Conservation (phyloP, 148 eudicot genomes). For the Camellia sinensis region DNA sequence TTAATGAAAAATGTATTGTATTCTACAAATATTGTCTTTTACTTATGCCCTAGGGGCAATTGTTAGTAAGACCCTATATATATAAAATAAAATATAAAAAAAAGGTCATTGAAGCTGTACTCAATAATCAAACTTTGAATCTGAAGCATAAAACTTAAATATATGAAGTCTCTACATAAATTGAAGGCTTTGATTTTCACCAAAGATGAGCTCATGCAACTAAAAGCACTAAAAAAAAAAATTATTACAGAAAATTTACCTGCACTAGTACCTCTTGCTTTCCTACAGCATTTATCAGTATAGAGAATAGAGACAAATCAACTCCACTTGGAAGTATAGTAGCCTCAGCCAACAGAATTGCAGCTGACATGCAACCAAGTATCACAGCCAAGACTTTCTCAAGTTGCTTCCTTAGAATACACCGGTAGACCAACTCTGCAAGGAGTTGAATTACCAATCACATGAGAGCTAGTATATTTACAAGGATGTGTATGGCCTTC, state of each 20-base stretch:
- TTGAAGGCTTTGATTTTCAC: background rate
- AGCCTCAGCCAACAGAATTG: conserved; percentile 95
- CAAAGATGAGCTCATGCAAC: background rate
- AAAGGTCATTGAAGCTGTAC: background rate
- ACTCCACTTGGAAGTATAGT: conserved; percentile 72
- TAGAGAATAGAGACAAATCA: conserved; percentile 87
- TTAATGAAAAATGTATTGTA: too few relatives aligned
- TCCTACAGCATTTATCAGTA: conserved; percentile 61
- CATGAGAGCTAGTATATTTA: background rate
- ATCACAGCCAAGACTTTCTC: conserved; percentile 59
- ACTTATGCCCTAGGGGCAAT: too few relatives aligned
- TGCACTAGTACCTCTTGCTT: conserved; percentile 70
- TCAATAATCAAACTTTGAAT: background rate
- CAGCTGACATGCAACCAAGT: conserved; percentile 86
- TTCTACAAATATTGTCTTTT: too few relatives aligned
- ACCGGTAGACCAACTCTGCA: conserved; percentile 85
- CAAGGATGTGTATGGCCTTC: background rate
- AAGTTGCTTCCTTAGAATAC: conserved; percentile 66
- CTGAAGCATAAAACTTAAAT: background rate
- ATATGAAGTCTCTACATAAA: background rate
- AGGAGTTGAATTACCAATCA: conserved; percentile 15
- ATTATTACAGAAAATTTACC: conserved; percentile 40
- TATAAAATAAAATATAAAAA: too few relatives aligned
- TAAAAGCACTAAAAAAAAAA: background rate
- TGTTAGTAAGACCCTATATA: too few relatives aligned